Evolutionary conservation across 768 basidiomycete species (phyloP).

Genomic region (Collybia sordida): DNA sequence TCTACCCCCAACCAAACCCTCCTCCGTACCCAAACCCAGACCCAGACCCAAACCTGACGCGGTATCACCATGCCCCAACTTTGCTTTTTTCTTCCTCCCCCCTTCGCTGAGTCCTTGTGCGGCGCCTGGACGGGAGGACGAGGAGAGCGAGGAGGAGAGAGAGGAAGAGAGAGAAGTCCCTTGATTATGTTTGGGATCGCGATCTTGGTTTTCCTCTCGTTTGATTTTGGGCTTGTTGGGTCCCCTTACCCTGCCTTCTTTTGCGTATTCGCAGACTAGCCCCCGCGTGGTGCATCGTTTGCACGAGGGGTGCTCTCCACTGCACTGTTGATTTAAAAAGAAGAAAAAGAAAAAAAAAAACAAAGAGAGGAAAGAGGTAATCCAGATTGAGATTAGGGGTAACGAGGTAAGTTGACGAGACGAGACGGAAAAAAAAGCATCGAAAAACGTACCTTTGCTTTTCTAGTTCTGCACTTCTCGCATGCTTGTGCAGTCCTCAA

Average conservation of each 20-base stretch:
- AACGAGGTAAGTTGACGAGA: neutral
- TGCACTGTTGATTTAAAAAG: conserved; percentile 45
- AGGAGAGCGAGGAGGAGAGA: too few relatives aligned
- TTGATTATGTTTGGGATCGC: too few relatives aligned
- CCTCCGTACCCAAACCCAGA: too few relatives aligned
- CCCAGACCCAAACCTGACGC: too few relatives aligned
- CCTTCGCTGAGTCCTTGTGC: too few relatives aligned
- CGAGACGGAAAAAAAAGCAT: conserved; percentile 2
- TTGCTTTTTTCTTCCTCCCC: too few relatives aligned
- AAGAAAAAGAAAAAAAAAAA: neutral
- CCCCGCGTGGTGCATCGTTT: conserved; percentile 61
- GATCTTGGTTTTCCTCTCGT: neutral
- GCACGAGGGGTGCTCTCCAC: conserved; percentile 69
- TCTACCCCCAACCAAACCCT: too few relatives aligned
- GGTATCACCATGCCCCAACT: too few relatives aligned
- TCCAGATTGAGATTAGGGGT: conserved; percentile 1
- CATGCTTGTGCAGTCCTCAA: conserved; percentile 74
- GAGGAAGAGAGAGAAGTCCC: too few relatives aligned
- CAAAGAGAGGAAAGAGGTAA: neutral
- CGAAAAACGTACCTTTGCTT: conserved; percentile 58
- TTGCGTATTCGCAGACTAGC: conserved; percentile 63
- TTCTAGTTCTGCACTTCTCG: conserved; percentile 69
- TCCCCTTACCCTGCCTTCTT: conserved; percentile 63
- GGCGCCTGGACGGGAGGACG: too few relatives aligned
- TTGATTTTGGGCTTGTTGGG: conserved; percentile 55